Base-by-base conservation (phyloP, 2,329 filamentous ascomycete species). In the Ampelomyces quisqualis region DNA sequence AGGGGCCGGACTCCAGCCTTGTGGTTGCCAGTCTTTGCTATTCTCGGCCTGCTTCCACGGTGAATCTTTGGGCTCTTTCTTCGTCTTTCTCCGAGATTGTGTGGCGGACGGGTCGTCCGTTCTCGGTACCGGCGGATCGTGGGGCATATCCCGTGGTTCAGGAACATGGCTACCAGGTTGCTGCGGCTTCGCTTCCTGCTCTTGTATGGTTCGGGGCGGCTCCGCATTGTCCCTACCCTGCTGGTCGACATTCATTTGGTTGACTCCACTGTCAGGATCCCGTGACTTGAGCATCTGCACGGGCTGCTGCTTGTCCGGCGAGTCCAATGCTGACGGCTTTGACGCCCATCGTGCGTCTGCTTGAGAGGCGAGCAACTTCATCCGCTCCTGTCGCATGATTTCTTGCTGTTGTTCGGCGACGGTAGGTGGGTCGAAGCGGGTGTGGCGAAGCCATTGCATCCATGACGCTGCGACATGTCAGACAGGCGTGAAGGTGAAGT, bases 371-470 rank as follows among this genome's bases (percentile, higher is more conserved):
- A 84, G 73, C 35, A 77, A 58, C 59, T 81, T 82, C 55, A 84
- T 76, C 43, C 73, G 73, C n/a, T 70, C 66, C 58, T 80, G 80
- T 19, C 81, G 73, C 22, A 73, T 52, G 31, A 82, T 49, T 43
- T 85, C 81, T 32, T 73, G 68, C 46, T 75, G 73, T 55, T 84
- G 81, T 64, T 85, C 81, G 51, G 75, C 58, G 34, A 84, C 60
- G 2, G 74, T 73, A 1, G 81, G 81, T 2, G 81, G 70, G 11
- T 77, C 69, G 36, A 68, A 55, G 30, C 81, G 78, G 7, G 80
- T 79, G 52, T 83, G 74, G 55, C 81, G 79, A 18, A 85, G 77
- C 81, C 81, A 85, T 69, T 84, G 81, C 57, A 82, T 79, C 81
- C 81, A 85, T 75, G 81, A 78, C 37, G 81, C 77, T 81, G 60